phyloP scores from a whole-genome alignment of 257 asterid genomes.

The Rhazya stricta region DNA sequence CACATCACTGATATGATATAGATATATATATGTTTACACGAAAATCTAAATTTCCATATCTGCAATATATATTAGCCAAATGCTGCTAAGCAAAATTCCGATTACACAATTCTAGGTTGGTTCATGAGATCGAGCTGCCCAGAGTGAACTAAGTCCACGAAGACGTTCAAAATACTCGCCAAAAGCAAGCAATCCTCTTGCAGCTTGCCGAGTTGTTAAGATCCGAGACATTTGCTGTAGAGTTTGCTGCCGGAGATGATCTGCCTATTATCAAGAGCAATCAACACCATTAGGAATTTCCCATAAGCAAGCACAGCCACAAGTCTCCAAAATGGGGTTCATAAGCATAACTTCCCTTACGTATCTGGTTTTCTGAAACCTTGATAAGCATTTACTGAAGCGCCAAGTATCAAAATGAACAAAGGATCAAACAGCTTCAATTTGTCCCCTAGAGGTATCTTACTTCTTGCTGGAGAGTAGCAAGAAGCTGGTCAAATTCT shows the following conservation, averaged over 20 bases:
- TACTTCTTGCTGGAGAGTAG: too few relatives aligned
- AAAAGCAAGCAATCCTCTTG: slow-evolving; percentile 67
- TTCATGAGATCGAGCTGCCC: slow-evolving; percentile 68
- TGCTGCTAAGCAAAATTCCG: slow-evolving; percentile 19
- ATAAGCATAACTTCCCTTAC: background rate
- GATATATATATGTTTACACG: too few relatives aligned
- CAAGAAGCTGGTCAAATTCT: too few relatives aligned
- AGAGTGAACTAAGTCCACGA: slow-evolving; percentile 70
- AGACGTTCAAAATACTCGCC: slow-evolving; percentile 87
- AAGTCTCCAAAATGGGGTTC: too few relatives aligned
- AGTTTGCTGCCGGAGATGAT: slow-evolving; percentile 88
- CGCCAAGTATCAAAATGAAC: too few relatives aligned
- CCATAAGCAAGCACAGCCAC: background rate
- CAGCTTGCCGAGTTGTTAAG: slow-evolving; percentile 76
- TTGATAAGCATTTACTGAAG: too few relatives aligned
- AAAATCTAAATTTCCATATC: too few relatives aligned
- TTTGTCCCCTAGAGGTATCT: too few relatives aligned
- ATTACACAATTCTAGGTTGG: slow-evolving; percentile 10
- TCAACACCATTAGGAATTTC: background rate
- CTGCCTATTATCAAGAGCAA: slow-evolving; percentile 50
- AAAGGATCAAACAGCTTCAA: too few relatives aligned
- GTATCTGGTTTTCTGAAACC: too few relatives aligned
- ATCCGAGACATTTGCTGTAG: slow-evolving; percentile 70
- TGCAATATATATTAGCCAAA: background rate
- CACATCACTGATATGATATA: too few relatives aligned